Evolutionary conservation across 129 eudicot species (phyloP).

Genomic region (Sambucus nigra): DNA sequence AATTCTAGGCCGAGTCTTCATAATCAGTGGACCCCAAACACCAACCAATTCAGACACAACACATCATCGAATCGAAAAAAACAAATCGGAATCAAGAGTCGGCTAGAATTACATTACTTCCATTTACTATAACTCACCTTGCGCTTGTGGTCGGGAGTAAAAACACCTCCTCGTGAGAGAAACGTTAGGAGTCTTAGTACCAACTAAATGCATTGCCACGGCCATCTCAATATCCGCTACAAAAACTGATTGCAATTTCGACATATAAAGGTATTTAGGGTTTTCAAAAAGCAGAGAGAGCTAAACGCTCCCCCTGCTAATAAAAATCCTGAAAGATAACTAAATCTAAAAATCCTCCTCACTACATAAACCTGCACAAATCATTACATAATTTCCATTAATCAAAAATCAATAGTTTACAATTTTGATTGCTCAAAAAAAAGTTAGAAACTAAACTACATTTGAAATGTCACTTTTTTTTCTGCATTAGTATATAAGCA

Average conservation of each 20-base stretch:
- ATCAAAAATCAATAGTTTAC: too few relatives aligned
- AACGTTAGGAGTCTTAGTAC: conserved; percentile 24
- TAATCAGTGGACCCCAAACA: too few relatives aligned
- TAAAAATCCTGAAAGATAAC: neutral
- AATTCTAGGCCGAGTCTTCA: too few relatives aligned
- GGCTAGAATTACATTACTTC: too few relatives aligned
- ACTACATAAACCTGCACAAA: conserved; percentile 24
- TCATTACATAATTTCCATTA: neutral
- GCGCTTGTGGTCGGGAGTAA: conserved; percentile 22
- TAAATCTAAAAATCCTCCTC: neutral
- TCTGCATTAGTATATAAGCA: too few relatives aligned
- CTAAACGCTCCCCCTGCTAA: conserved; percentile 28
- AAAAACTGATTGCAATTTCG: neutral
- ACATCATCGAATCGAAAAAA: too few relatives aligned
- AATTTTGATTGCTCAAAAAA: too few relatives aligned
- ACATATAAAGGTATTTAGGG: neutral
- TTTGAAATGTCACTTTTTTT: too few relatives aligned
- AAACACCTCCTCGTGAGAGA: conserved; percentile 21
- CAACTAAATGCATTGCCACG: conserved; percentile 35
- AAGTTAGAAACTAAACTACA: too few relatives aligned
- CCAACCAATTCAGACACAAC: too few relatives aligned
- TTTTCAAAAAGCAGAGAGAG: conserved; percentile 23
- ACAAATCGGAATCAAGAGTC: too few relatives aligned
- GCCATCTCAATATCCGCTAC: conserved; percentile 25
- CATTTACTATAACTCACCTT: too few relatives aligned